Conservation (phyloP, 495 filamentous ascomycete genomes). For the Neurospora hispaniola region DNA sequence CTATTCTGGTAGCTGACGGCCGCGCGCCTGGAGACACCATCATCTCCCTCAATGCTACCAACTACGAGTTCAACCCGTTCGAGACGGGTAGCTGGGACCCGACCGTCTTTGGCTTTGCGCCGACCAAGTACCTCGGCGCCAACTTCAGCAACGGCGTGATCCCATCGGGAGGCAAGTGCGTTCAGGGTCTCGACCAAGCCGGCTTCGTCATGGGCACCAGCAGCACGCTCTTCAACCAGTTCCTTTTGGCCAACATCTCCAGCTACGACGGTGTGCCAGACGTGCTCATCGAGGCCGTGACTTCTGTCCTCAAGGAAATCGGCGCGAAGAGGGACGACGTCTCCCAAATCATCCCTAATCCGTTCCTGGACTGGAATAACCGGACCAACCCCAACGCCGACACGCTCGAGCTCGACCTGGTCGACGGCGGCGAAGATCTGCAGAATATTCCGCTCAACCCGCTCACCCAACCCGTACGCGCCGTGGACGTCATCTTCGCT, state of each 20-base stretch:
- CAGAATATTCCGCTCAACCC: slow-evolving; percentile 87
- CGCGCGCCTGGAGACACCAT: slow-evolving; percentile 54
- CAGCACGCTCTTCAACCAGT: slow-evolving; percentile 77
- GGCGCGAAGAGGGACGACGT: slow-evolving; percentile 59
- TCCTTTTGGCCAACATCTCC: slow-evolving; percentile 47
- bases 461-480: slow-evolving; percentile 64
- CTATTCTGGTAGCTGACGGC: slow-evolving; percentile 68
- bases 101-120: slow-evolving; percentile 67
- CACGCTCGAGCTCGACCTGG: slow-evolving; percentile 53
- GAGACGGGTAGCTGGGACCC: slow-evolving; percentile 83
- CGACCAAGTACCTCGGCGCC: slow-evolving; percentile 65
- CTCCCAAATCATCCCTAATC: slow-evolving; percentile 73
- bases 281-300: slow-evolving; percentile 41
- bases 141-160: slow-evolving; percentile 62
- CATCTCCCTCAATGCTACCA: slow-evolving; percentile 66
- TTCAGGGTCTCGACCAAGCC: slow-evolving; percentile 73
- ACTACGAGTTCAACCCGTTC: slow-evolving; percentile 80
- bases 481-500: slow-evolving; percentile 87
- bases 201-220: slow-evolving; percentile 87
- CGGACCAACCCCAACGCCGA: slow-evolving; percentile 48
- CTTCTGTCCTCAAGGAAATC: slow-evolving; percentile 42
- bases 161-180: slow-evolving; percentile 48
- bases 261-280: slow-evolving; percentile 40
- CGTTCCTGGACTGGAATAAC: slow-evolving; percentile 65
- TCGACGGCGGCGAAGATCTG: slow-evolving; percentile 78